These are phyloP conservation scores for Fusarium tanahbumbuense DNA, from an alignment of 2,329 filamentous ascomycete species.

Conservation along the genomic window DNA sequence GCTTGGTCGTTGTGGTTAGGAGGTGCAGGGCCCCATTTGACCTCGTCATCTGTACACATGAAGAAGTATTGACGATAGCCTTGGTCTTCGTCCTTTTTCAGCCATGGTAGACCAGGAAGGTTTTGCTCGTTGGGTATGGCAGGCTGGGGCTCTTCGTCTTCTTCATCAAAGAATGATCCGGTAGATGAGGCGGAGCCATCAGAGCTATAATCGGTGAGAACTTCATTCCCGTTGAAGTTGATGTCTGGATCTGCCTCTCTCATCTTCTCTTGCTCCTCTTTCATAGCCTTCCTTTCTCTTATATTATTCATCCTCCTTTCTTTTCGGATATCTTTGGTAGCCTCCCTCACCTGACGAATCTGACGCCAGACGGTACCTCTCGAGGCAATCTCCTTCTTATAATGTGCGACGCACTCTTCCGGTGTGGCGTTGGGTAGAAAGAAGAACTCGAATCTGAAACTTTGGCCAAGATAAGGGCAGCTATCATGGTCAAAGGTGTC, in stretches of 20 bases:
- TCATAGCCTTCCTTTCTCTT: neutral
- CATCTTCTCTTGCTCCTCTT: neutral
- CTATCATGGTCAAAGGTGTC: neutral
- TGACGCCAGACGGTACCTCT: neutral
- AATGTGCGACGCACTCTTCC: neutral
- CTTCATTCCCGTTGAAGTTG: neutral
- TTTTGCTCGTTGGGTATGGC: neutral
- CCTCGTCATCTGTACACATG: neutral
- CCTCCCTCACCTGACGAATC: neutral
- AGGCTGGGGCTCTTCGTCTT: neutral
- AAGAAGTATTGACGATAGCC: neutral
- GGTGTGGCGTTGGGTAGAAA: neutral
- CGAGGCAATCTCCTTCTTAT: neutral
- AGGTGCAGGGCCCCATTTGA: neutral
- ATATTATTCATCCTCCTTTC: neutral
- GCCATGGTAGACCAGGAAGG: neutral
- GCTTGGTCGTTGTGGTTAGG: neutral
- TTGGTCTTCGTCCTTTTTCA: neutral
- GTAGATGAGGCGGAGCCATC: too few relatives aligned
- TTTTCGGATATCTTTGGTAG: neutral
- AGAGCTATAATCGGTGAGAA: neutral
- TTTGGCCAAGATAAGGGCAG: neutral
- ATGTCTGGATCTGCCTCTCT: neutral
- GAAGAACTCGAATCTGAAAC: neutral
- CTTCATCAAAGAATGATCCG: neutral